A percentile compares a stretch with the other conserved stretches of the same genome.
Evolutionary conservation across 1,139 yeast genomes (phyloP).

Genomic region (Lodderomyces metapsilosis): DNA sequence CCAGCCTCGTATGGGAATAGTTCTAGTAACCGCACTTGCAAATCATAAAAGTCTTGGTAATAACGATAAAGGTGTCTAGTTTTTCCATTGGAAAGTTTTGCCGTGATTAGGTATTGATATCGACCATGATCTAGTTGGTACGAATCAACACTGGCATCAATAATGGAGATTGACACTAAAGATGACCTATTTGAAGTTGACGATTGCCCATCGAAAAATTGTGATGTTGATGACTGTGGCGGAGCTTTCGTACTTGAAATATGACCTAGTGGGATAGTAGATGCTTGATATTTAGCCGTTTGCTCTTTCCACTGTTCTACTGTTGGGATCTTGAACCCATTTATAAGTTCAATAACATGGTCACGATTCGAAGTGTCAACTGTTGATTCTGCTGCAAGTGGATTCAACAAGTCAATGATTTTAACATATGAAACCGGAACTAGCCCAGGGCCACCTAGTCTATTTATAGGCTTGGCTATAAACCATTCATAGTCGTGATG

Average conservation of each 20-base stretch:
- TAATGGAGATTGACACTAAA: constrained; percentile 33
- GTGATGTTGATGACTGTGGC: constrained; percentile 37
- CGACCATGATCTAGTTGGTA: constrained; percentile 83
- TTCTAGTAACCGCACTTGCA: constrained; percentile 81
- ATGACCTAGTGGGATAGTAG: constrained; percentile 74
- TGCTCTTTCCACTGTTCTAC: constrained; percentile 94
- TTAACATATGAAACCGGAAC: constrained; percentile 91
- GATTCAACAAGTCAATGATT: constrained; percentile 67
- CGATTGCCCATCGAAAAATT: constrained; percentile 30
- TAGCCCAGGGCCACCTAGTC: constrained; percentile 95
- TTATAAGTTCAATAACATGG: constrained; percentile 42
- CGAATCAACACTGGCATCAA: constrained; percentile 75
- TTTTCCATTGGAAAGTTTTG: constrained; percentile 67
- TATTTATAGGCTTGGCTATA: constrained; percentile 92
- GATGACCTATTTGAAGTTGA: constrained; percentile 32
- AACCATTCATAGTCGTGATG: constrained; percentile 97
- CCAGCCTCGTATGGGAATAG: constrained; percentile 94
- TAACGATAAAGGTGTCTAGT: constrained; percentile 76
- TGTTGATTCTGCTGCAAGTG: constrained; percentile 28
- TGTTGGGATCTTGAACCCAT: constrained; percentile 72
- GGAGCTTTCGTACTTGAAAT: constrained; percentile 26
- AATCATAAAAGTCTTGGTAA: constrained; percentile 94
- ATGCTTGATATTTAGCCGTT: constrained; percentile 91
- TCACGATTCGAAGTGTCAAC: constrained; percentile 19
- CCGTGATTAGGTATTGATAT: constrained; percentile 82